These are phyloP conservation scores for Alternaria gansuensis DNA, from an alignment of 2,329 filamentous ascomycete genomes.

Conservation along the genomic window DNA sequence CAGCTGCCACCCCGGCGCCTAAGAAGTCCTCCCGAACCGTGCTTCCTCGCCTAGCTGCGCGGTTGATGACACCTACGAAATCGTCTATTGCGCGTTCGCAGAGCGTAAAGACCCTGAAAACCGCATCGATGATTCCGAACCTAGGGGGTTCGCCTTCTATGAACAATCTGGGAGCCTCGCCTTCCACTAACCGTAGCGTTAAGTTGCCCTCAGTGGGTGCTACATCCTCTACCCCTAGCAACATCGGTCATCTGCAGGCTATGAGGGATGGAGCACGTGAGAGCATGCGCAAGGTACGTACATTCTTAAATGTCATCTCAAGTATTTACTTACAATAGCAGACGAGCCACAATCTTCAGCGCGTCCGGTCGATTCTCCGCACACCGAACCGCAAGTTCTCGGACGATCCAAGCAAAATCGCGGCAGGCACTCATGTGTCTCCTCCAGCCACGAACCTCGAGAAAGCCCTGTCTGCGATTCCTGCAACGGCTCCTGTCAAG, in stretches of 20 bases:
- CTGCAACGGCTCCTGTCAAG: slow-evolving; percentile 74
- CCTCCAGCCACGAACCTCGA: slow-evolving; percentile 56
- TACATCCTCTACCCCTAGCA: slow-evolving; percentile 49
- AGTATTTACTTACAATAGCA: slow-evolving; percentile 13
- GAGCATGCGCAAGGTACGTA: slow-evolving; percentile 43
- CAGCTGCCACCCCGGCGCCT: slow-evolving; percentile 37
- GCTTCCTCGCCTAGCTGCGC: slow-evolving; percentile 59
- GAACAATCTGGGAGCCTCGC: slow-evolving; percentile 58
- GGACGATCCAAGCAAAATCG: slow-evolving; percentile 66
- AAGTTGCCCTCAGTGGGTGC: slow-evolving; percentile 63
- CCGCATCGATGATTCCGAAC: slow-evolving; percentile 64
- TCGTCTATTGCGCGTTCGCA: slow-evolving; percentile 71
- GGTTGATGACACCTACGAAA: slow-evolving; percentile 79
- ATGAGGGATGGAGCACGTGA: slow-evolving; percentile 52
- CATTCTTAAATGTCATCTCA: background rate
- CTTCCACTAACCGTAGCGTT: slow-evolving; percentile 60
- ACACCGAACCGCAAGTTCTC: slow-evolving; percentile 67
- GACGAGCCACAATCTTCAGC: slow-evolving; percentile 60
- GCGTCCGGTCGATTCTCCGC: slow-evolving; percentile 72
- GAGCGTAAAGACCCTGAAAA: slow-evolving; percentile 60
- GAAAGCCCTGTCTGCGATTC: slow-evolving; percentile 61
- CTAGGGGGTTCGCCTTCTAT: slow-evolving; percentile 62
- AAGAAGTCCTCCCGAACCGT: slow-evolving; percentile 48
- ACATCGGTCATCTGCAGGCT: slow-evolving; percentile 35
- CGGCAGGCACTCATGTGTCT: slow-evolving; percentile 66